phyloP scores from a whole-genome alignment of 2,329 filamentous ascomycete species.

The Aspergillus hiratsukae region DNA sequence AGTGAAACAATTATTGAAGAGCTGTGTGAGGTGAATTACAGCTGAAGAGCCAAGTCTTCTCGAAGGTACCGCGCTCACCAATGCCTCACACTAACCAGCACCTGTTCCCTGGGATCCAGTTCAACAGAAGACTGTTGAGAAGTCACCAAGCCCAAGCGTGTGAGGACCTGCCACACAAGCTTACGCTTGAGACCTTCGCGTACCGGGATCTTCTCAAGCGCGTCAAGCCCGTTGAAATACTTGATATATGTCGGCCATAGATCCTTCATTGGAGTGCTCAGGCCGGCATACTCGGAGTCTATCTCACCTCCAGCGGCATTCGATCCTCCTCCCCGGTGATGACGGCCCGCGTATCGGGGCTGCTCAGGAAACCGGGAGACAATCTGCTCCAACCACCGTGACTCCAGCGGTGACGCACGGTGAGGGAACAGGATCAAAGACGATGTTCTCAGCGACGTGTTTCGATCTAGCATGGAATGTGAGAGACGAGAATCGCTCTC shows the following conservation, averaged over 20 bases:
- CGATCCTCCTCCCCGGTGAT: constrained; percentile 14
- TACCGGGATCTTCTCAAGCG: constrained; percentile 81
- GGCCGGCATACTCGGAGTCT: constrained; percentile 22
- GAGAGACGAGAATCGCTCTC: constrained; percentile 26
- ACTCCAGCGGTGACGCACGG: constrained; percentile 72
- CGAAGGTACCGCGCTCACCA: constrained; percentile 48
- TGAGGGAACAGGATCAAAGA: constrained; percentile 74
- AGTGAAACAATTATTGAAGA: too few species aligned
- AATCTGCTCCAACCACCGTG: constrained; percentile 58
- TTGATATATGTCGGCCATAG: constrained; percentile 71
- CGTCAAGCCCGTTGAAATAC: constrained; percentile 81
- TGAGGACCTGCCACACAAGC: constrained; percentile 50
- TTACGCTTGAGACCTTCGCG: constrained; percentile 83
- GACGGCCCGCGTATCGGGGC: constrained; percentile 9
- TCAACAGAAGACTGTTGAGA: constrained; percentile 34
- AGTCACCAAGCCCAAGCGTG: constrained; percentile 63
- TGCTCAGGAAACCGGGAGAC: constrained; percentile 34
- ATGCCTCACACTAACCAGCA: constrained; percentile 61
- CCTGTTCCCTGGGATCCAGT: constrained; percentile 32
- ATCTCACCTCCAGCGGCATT: constrained; percentile 9
- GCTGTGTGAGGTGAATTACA: too few species aligned
- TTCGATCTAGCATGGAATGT: constrained; percentile 31
- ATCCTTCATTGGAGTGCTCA: constrained; percentile 45
- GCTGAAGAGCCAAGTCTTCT: background rate
- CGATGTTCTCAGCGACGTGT: constrained; percentile 42